Base-by-base conservation (phyloP, 176 grass and related monocot species). In the Avena atlantica region DNA sequence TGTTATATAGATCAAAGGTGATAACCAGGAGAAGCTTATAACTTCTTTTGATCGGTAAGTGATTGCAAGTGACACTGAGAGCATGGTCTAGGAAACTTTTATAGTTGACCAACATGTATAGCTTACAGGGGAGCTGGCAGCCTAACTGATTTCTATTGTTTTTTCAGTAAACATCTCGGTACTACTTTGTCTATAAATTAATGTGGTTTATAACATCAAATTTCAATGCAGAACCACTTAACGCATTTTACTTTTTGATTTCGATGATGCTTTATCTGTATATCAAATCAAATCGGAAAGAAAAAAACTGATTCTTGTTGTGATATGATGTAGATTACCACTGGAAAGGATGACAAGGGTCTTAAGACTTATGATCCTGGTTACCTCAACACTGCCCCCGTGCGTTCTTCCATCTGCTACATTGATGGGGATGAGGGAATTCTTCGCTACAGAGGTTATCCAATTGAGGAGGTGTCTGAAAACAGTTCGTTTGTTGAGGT, bases 351-450 rank as follows among this genome's bases (percentile, higher is more conserved):
- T 65, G 97, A 99, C 65, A 99, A 99, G 80, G 97, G 94, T 50
- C 92, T 99, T 36, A 99, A 99, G 84, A 79, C 91, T 64, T 99
- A 96, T 13, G 97, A 99, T 88, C 97, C 97, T 51, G 97, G 97
- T 34, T 99, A 96, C 83, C 90, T 99, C 42, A 99, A 96, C 69
- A 99, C 97, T 2, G 92, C 97, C 44, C 97, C 97, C 1, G 97
- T 99, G 42, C 86, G 83, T 15, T 99, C 97, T 0, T 66, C 94
- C 80, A 94, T 99, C 62, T 94, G 92, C 79, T 99, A 96, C 77
- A 99, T 99, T 13, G 94, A 99, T 61, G 97, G 97, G 48, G 97
- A 99, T 68, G 94, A 96, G 82, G 97, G 97, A 56, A 99, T 99
- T 85, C 94, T 99, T 94, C 92, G 97, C 23, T 99, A 98, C 63